These are phyloP conservation scores for Linnemannia exigua DNA, from an alignment of 192 early-diverging fungal genomes.

Conservation along the genomic window DNA sequence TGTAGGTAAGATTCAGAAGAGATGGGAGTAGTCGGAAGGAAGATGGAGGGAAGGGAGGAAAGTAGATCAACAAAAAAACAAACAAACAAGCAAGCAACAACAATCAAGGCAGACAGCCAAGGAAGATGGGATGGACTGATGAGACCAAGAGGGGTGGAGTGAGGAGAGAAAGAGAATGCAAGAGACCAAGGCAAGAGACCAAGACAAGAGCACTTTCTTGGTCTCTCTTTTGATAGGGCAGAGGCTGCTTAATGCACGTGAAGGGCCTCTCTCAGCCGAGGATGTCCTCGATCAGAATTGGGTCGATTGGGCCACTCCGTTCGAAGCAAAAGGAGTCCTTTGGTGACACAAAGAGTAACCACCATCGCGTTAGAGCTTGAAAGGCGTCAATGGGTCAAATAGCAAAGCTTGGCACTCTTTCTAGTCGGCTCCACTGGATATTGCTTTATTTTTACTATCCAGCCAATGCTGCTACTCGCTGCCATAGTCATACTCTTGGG, in stretches of 20 bases:
- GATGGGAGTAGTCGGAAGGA: neutral
- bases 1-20: neutral
- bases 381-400: neutral
- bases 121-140: neutral
- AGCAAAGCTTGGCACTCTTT: neutral
- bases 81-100: neutral
- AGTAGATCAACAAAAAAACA: constrained; percentile 3
- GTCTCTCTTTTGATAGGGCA: neutral
- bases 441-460: neutral
- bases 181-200: no score
- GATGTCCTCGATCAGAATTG: neutral
- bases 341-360: neutral
- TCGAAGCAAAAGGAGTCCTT: neutral
- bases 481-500: neutral
- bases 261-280: neutral
- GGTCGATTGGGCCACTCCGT: neutral
- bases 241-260: neutral
- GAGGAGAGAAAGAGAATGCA: neutral
- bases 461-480: neutral
- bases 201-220: neutral
- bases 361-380: neutral
- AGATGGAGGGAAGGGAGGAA: neutral
- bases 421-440: neutral
- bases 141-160: neutral
- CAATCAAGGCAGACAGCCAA: neutral